These are phyloP conservation scores for Helianthus tuberosus DNA, from an alignment of 129 eudicot genomes.

Conservation along the genomic window DNA sequence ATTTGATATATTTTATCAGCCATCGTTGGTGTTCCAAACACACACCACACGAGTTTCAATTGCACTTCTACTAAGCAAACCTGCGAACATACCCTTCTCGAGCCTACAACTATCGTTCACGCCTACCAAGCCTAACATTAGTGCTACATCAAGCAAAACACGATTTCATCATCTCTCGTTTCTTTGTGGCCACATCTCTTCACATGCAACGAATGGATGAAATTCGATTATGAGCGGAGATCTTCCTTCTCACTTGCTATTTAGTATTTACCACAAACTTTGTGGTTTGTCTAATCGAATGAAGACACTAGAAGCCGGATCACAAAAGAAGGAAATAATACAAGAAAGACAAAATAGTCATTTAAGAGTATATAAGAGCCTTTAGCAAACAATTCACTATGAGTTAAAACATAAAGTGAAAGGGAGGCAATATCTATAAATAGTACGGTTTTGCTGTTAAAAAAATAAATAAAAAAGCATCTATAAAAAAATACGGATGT, in stretches of 20 bases:
- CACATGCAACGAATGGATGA: no score
- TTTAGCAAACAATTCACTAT: no score
- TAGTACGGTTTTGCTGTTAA: no score
- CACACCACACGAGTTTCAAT: background rate
- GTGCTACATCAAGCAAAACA: background rate
- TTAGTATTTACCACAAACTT: background rate
- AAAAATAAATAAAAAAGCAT: no score
- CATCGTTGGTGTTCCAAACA: background rate
- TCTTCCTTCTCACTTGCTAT: background rate
- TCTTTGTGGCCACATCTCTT: background rate
- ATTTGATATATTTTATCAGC: background rate
- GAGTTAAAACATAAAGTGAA: no score
- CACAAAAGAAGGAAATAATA: no score
- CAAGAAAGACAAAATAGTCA: no score
- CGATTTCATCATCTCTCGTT: background rate
- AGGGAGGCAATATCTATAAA: no score
- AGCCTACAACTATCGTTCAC: background rate
- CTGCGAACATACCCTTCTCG: background rate
- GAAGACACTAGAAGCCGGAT: no score
- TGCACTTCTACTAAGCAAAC: background rate
- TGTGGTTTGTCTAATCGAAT: background rate
- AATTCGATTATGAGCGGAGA: no score
- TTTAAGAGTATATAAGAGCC: no score
- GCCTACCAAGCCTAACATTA: background rate
- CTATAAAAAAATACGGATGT: no score